Percentiles rank a stretch among this genome's conserved stretches.
Evolutionary conservation across 768 basidiomycete genomes (phyloP).

Genomic region (Termitomyces sp.): DNA sequence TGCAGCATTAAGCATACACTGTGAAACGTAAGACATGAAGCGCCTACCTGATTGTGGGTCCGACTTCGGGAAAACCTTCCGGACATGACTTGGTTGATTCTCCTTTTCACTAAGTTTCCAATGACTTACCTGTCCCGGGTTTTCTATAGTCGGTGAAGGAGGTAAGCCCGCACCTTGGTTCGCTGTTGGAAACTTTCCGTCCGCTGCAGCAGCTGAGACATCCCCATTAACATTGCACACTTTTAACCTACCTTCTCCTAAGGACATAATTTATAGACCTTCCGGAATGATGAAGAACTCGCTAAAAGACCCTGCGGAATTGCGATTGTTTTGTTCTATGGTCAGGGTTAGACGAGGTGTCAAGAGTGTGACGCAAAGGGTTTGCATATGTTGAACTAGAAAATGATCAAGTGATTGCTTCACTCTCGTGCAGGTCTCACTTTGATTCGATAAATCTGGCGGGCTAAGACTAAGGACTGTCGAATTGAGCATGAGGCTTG

Average conservation of each 20-base stretch:
- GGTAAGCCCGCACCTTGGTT: constrained; percentile 29
- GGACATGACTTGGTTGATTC: background rate
- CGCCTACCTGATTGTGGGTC: constrained; percentile 32
- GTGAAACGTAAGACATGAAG: background rate
- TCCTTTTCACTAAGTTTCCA: background rate
- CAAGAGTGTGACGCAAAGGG: constrained; percentile 11
- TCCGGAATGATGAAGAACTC: background rate
- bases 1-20: background rate
- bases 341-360: background rate
- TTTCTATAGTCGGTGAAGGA: constrained; percentile 41
- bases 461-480: too few species aligned
- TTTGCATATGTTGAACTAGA: constrained; percentile 11
- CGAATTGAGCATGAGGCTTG: too few species aligned
- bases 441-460: background rate
- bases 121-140: constrained; percentile 35
- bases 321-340: background rate
- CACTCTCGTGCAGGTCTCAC: background rate
- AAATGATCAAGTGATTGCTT: background rate
- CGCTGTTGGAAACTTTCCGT: constrained; percentile 36
- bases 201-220: constrained; percentile 14
- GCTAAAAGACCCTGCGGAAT: background rate
- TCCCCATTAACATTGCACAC: background rate
- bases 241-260: constrained; percentile 21
- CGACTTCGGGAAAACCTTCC: constrained; percentile 43
- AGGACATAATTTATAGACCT: constrained; percentile 14